Conservation (phyloP, 805 yeast genomes). For the Nakazawaea wyomingensis region DNA sequence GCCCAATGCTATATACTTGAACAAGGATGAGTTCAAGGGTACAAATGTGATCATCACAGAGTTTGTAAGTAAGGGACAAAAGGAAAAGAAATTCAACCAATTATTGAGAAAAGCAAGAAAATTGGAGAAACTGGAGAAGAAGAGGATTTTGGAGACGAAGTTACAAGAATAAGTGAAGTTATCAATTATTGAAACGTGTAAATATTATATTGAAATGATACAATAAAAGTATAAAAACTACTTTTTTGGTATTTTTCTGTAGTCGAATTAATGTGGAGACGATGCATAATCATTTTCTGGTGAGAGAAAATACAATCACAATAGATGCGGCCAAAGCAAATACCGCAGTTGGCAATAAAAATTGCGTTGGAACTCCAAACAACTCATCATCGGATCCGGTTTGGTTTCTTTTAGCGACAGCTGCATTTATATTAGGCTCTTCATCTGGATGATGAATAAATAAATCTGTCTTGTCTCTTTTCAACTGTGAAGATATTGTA, state of each 20-base stretch:
- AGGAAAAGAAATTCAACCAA: slow-evolving; percentile 38
- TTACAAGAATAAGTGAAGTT: not conserved
- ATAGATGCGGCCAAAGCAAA: slow-evolving; percentile 56
- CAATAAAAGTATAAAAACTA: not conserved
- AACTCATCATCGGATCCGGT: slow-evolving; percentile 18
- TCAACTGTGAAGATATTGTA: slow-evolving; percentile 41
- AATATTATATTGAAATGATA: slow-evolving; percentile 1
- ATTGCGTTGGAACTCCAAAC: slow-evolving; percentile 55
- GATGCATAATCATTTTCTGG: slow-evolving; percentile 40
- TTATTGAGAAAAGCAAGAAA: slow-evolving; percentile 36
- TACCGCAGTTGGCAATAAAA: slow-evolving; percentile 59
- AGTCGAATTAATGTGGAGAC: no score
- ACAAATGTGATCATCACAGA: slow-evolving; percentile 52
- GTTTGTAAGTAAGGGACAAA: slow-evolving; percentile 41
- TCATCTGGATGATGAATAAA: slow-evolving; percentile 65
- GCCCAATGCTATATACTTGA: slow-evolving; percentile 70
- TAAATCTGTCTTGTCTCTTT: slow-evolving; percentile 62
- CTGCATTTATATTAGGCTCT: slow-evolving; percentile 19
- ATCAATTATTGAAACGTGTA: not conserved
- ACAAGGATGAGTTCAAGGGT: slow-evolving; percentile 48
- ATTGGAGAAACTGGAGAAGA: slow-evolving; percentile 17
- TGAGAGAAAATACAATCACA: slow-evolving; percentile 48
- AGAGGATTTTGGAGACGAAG: slow-evolving; percentile 2
- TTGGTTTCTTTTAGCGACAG: slow-evolving; percentile 1
- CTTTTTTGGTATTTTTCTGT: not conserved